Evolutionary conservation across 306 rosid species (phyloP), one percentile per base, ranked within the genome.

Genomic region (Crotalaria pallida): DNA sequence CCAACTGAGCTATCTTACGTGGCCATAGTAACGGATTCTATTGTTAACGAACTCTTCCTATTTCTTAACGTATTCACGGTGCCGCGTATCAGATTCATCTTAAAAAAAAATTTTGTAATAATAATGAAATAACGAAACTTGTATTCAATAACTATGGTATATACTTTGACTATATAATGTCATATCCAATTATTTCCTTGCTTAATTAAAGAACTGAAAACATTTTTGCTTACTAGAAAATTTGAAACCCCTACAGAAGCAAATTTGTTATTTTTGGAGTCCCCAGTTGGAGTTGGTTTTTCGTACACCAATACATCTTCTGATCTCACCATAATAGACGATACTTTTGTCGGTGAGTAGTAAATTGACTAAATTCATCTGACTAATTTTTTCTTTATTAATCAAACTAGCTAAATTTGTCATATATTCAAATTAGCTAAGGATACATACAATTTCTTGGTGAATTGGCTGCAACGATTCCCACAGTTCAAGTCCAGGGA

Each of bases 261-360:
- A 61, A 85, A 82, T 70, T 77, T 85, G 78, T 58, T 85, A 53
- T 85, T 85, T 73, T 72, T 82, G 72, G 89, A 85, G 51, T 85
- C 89, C 12, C 89, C 89, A 1, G 89, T 82, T 59, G 89, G 89
- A 73, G 86, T 85, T 58, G 89, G 89, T 4, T 85, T 85, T 65
- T 85, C 89, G 70, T 85, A 82, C 64, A 79, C 86, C 0, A 82
- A 82, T 38, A 85, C 77, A 12, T 79, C 89, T 43, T 85, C 89
- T 85, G 89, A 85, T 73, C 80, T 81, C 36, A 73, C 86, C 65
- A 77, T 38, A 47, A 40, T 85, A 63, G 84, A 79, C 50, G 89
- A 85, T 77, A 57, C 56, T 62, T 73, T 85, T 73, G 86, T 82
- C 10, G 89, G 89, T 85, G 33, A 70, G 84, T 85, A 26, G 3